Base-by-base conservation (phyloP, 139 green algal genomes). In the Chlorella sorokiniana region DNA sequence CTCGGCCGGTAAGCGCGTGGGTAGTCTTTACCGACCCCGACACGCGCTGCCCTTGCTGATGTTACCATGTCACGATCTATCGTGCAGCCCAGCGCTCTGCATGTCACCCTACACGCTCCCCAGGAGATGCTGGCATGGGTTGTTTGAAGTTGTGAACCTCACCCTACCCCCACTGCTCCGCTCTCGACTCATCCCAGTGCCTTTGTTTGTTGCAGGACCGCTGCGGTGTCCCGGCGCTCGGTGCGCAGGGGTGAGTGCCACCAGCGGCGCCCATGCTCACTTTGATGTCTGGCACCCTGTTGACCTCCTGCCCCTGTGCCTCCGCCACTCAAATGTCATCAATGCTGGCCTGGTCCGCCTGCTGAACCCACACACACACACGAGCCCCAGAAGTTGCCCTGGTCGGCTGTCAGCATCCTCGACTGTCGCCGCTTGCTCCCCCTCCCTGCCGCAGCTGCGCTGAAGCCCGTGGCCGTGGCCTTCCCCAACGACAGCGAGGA, bases 401-500 rank as follows among this genome's bases (percentile, higher is more conserved):
- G 4, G 16, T 1, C 38, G 35, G 3, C 29, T 4, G 29, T 14
- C n/a, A 8, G n/a, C 45, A 20, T 1, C 42, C 2, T 40, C 37
- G 29, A 31, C 71, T 31, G 18, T 11, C 61, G 16, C 16, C 14
- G 14, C 16, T 56, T 11, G 48, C 40, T 44, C 33, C 56, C 54
- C 16, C 37, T 35, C 22, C 31, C 79, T 61, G 68, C 35, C 75
- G 61, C 68, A 61, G 48, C 37, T 16, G 73, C 52, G 25, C 35
- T 72, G 33, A 45, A 38, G 10, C 31, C 65, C 29, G 31, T 51
- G 1, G 75, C 62, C 6, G 35, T 72, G 18, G 67, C 73, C 37
- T 62, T 75, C n/a, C 69, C 51, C 54, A 70, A 76, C 37, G 79
- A 81, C 71, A 67, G 33, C 40, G 63, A 78, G 27, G 61, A 72